Evolutionary conservation across 371 early-diverging fungal species (phyloP), one percentile per base, ranked within the genome.

Genomic region (Funneliformis caledonium): DNA sequence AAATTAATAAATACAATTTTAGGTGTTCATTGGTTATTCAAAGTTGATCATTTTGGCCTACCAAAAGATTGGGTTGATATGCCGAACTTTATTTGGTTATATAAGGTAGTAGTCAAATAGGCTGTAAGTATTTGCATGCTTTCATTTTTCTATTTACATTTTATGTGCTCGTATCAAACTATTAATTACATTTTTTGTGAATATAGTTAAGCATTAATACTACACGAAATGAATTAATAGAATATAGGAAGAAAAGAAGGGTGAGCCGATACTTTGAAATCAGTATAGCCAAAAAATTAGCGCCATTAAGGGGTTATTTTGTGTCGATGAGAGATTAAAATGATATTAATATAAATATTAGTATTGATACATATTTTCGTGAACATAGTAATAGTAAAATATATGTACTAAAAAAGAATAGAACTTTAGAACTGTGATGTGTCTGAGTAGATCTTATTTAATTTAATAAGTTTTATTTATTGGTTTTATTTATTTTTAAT

Each of bases 31-130:
- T 48, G 78, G 68, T 68, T 78, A 14, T 78, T 78, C n/a, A 68
- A 78, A 52, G 52, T 78, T 67, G 78, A 78, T 67, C 65, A 52
- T 52, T 78, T 68, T 56, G 12, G 68, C 7, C 4, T 78, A 33
- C 78, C 50, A 11, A 78, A 52, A 78, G 33, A 78, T 45, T 78
- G 78, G 69, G 42, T 78, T 78, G 78, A 78, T 50, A 78, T 78
- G 69, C 78, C 78, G n/a, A 78, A 78, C 45, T 78, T 78, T 78
- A 68, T 68, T 22, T 78, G 45, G 50, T 48, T 78, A 19, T 67
- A 78, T 62, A 56, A 78, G 52, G 67, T 59, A n/a, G n/a, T n/a
- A n/a, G 37, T 37, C 37, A 37, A 37, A 37, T 37, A 2, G 37
- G 37, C 37, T 2, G 37, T 37, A 37, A 2, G 37, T 37, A 37